A percentile compares a stretch with the other conserved stretches of the same genome.
Evolutionary conservation across 192 early-diverging fungal genomes (phyloP).

Genomic region (Glomus cerebriforme): DNA sequence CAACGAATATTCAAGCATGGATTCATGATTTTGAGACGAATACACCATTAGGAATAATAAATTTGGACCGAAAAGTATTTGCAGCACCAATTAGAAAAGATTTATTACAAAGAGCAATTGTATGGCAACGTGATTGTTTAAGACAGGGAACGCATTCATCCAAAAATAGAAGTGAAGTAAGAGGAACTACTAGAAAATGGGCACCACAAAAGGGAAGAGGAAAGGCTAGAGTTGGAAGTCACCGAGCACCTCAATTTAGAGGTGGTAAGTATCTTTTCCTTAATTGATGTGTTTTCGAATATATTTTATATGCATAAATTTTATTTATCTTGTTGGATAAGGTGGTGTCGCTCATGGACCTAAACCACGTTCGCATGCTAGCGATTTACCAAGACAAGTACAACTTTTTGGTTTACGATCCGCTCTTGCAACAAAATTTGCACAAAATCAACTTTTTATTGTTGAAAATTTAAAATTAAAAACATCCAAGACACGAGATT

Average conservation of each 20-base stretch:
- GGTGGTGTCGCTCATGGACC: conserved; percentile 89
- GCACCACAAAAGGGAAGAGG: conserved; percentile 94
- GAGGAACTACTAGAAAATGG: conserved; percentile 79
- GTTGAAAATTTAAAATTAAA: conserved; percentile 68
- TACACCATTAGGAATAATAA: conserved; percentile 67
- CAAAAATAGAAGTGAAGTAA: conserved; percentile 48
- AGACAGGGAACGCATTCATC: conserved; percentile 26
- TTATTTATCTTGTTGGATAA: conserved; percentile 13
- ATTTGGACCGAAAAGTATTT: background rate
- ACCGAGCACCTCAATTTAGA: conserved; percentile 82
- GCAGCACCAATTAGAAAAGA: conserved; percentile 69
- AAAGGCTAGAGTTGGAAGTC: conserved; percentile 82
- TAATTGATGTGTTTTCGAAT: background rate
- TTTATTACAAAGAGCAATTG: conserved; percentile 80
- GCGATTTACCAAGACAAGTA: conserved; percentile 83
- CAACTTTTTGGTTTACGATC: conserved; percentile 81
- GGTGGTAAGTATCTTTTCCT: conserved; percentile 63
- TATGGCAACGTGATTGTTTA: conserved; percentile 72
- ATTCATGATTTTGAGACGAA: conserved; percentile 75
- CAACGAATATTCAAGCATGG: conserved; percentile 68
- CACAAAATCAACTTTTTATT: conserved; percentile 85
- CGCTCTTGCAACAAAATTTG: conserved; percentile 86
- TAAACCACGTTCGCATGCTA: conserved; percentile 46
- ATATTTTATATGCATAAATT: background rate
- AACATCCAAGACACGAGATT: background rate